Conservation (phyloP, 179 eudicot species). For the Gypsophila paniculata region DNA sequence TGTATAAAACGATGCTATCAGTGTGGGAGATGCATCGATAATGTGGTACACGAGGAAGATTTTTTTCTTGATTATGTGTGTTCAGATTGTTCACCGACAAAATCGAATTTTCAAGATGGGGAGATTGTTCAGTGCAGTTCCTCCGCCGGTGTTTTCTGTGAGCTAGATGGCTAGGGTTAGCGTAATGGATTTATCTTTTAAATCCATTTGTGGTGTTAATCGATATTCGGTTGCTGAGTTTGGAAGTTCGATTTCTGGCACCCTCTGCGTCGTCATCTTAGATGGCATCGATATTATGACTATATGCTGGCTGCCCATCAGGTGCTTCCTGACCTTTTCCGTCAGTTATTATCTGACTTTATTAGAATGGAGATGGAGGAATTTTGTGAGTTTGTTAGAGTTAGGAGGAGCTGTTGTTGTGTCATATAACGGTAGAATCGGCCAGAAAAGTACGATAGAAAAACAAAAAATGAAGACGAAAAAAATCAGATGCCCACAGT, state of each 20-base stretch:
- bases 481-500: background rate
- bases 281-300: background rate
- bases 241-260: background rate
- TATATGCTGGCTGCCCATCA: background rate
- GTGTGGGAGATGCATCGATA: conserved; percentile 73
- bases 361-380: background rate
- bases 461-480: background rate
- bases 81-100: conserved; percentile 43
- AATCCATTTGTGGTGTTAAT: background rate
- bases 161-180: conserved; percentile 28
- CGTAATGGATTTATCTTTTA: conserved; percentile 28
- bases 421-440: too few species aligned
- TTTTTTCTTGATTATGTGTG: conserved; percentile 63
- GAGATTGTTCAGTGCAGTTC: conserved; percentile 24
- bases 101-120: conserved; percentile 24
- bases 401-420: too few species aligned
- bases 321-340: background rate
- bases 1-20: conserved; percentile 68
- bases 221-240: background rate
- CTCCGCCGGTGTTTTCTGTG: background rate
- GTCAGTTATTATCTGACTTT: background rate
- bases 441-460: too few species aligned
- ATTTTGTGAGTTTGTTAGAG: too few species aligned
- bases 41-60: conserved; percentile 60
- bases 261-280: background rate